Evolutionary conservation across 179 eudicot genomes (phyloP).

Genomic region (Nepenthes alata): DNA sequence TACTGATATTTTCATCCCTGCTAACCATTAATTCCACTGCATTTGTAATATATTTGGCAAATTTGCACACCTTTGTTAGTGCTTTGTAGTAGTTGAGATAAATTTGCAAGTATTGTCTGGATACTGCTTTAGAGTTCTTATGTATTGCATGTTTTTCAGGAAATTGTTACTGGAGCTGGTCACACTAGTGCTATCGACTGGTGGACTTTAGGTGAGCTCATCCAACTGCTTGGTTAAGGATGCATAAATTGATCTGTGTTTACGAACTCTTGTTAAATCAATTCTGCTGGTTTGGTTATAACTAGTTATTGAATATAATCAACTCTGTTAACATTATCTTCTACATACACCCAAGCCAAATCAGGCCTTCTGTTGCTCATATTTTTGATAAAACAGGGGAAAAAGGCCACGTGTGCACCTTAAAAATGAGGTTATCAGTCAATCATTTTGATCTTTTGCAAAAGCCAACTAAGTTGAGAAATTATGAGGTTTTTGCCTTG

Average conservation of each 20-base stretch:
- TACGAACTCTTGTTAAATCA: not conserved
- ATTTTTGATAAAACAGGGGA: too few species aligned
- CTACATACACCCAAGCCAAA: too few species aligned
- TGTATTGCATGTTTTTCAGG: constrained; percentile 33
- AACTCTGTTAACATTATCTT: not conserved
- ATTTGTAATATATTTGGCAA: too few species aligned
- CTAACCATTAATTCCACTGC: too few species aligned
- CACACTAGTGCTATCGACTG: constrained; percentile 95
- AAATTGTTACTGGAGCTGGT: constrained; percentile 83
- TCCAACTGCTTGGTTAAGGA: not conserved
- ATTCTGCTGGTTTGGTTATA: too few species aligned
- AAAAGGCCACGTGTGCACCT: too few species aligned
- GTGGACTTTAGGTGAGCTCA: constrained; percentile 88
- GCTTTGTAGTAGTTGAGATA: too few species aligned
- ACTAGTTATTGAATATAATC: not conserved
- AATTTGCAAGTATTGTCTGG: not conserved
- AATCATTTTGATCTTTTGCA: too few species aligned
- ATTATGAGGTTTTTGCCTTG: not conserved
- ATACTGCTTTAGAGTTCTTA: constrained; percentile 6
- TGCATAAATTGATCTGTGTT: not conserved
- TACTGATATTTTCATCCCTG: too few species aligned
- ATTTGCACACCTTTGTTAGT: too few species aligned
- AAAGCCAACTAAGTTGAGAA: not conserved
- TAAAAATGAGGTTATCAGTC: too few species aligned
- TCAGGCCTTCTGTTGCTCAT: too few species aligned